These are phyloP conservation scores for Chlorella sorokiniana DNA, from an alignment of 139 green algal genomes.

Conservation along the genomic window DNA sequence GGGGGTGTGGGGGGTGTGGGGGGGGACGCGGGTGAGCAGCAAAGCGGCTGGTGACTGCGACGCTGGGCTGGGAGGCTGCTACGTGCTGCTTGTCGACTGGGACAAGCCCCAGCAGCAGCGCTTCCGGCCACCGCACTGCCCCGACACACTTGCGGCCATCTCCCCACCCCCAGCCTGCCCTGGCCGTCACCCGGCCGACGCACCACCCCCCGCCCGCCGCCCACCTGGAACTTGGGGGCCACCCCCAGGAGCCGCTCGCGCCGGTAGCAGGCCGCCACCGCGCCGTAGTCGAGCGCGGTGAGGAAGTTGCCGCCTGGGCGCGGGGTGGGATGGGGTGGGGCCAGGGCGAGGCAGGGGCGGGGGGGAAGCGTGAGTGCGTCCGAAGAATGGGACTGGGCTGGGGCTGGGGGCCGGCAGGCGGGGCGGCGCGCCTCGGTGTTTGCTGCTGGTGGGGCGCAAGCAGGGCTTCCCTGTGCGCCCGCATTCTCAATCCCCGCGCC, in stretches of 20 bases:
- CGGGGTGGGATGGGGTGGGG: background rate
- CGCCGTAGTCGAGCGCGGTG: constrained; percentile 25
- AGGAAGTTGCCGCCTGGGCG: constrained; percentile 23
- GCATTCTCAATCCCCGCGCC: too few relatives aligned
- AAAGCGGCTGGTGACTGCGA: background rate
- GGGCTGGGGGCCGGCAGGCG: too few relatives aligned
- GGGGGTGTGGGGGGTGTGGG: background rate
- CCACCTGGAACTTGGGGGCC: constrained; percentile 29
- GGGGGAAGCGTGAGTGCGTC: background rate
- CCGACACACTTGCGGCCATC: background rate
- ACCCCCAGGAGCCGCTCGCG: constrained; percentile 38
- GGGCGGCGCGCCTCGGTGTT: too few relatives aligned
- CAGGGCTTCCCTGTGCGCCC: too few relatives aligned
- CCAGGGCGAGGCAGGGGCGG: background rate
- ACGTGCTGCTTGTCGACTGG: too few relatives aligned
- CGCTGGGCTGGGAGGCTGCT: too few relatives aligned
- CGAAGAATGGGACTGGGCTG: background rate
- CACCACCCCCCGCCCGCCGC: background rate
- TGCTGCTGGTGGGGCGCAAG: too few relatives aligned
- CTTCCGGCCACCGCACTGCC: too few relatives aligned
- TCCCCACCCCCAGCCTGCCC: background rate
- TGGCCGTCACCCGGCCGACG: background rate
- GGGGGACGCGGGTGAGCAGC: background rate
- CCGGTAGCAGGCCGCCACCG: constrained; percentile 30
- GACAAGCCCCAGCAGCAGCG: too few relatives aligned